These are phyloP conservation scores for Lantana camara DNA, from an alignment of 257 asterid species.

Conservation along the genomic window DNA sequence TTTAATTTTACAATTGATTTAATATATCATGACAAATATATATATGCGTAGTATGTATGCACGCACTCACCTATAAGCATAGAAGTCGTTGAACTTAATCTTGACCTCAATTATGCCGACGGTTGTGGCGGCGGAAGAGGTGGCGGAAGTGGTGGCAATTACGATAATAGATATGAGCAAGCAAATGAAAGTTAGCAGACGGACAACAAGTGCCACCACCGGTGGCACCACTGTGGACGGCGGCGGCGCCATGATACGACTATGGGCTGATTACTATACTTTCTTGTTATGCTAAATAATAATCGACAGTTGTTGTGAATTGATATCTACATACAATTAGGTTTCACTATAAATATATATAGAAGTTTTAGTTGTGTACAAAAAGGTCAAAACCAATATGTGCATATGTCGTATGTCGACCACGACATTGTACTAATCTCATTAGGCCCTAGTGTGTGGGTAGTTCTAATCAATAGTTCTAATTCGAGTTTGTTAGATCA, in stretches of 20 bases:
- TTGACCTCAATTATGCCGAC: not conserved
- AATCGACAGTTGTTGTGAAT: not conserved
- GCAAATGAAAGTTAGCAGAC: constrained; percentile 37
- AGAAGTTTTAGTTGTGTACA: not conserved
- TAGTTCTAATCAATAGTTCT: too few relatives aligned
- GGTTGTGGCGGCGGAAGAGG: constrained; percentile 16
- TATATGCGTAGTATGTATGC: too few relatives aligned
- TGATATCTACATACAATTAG: not conserved
- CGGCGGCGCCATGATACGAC: constrained; percentile 29
- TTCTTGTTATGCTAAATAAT: not conserved
- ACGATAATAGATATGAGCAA: constrained; percentile 34
- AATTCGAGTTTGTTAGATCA: too few relatives aligned
- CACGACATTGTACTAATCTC: not conserved
- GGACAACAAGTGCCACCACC: constrained; percentile 23
- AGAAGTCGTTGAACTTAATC: constrained; percentile 33
- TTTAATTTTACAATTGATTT: too few relatives aligned
- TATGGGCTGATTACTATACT: not conserved
- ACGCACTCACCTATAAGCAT: constrained; percentile 37
- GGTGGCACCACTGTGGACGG: constrained; percentile 39
- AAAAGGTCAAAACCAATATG: too few relatives aligned
- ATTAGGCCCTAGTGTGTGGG: not conserved
- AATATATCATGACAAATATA: too few relatives aligned
- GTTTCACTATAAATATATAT: not conserved
- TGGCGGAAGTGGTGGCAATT: constrained; percentile 30
- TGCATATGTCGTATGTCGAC: not conserved